Evolutionary conservation across 1,284 basidiomycete species (phyloP).

Genomic region (Moesziomyces parantarcticus): DNA sequence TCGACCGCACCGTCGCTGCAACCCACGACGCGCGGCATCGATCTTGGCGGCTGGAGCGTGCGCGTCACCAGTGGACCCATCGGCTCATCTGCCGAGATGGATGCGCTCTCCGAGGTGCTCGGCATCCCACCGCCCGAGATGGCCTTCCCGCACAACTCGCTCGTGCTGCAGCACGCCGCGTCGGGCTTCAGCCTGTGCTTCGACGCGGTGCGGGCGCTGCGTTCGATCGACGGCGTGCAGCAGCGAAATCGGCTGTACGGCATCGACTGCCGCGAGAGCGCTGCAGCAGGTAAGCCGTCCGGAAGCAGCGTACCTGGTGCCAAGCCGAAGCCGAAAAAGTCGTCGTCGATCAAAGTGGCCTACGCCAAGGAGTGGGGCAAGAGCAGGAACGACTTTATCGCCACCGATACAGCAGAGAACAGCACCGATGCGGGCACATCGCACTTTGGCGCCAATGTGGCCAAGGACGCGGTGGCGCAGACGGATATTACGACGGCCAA

Average conservation of each 20-base stretch:
- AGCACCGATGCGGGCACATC: constrained; percentile 5
- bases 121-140: constrained; percentile 92
- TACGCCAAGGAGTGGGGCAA: constrained; percentile 94
- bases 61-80: constrained; percentile 58
- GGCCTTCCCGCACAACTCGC: constrained; percentile 89
- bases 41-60: constrained; percentile 60
- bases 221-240: constrained; percentile 75
- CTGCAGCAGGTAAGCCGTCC: neutral
- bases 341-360: constrained; percentile 82
- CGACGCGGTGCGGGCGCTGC: constrained; percentile 77
- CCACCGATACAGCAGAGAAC: neutral
- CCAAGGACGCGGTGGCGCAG: constrained; percentile 19
- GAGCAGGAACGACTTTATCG: constrained; percentile 75
- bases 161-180: constrained; percentile 73
- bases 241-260: constrained; percentile 76
- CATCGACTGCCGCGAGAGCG: constrained; percentile 36
- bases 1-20: constrained; percentile 25
- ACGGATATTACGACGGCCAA: constrained; percentile 53
- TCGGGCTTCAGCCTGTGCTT: constrained; percentile 79
- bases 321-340: constrained; percentile 40
- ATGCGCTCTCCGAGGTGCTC: constrained; percentile 76
- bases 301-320: constrained; percentile 17
- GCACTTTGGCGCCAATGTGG: constrained; percentile 43
- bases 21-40: constrained; percentile 53
- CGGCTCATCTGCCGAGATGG: constrained; percentile 69